phyloP scores from a whole-genome alignment of 2,329 filamentous ascomycete genomes.

The Trichoderma arundinaceum region DNA sequence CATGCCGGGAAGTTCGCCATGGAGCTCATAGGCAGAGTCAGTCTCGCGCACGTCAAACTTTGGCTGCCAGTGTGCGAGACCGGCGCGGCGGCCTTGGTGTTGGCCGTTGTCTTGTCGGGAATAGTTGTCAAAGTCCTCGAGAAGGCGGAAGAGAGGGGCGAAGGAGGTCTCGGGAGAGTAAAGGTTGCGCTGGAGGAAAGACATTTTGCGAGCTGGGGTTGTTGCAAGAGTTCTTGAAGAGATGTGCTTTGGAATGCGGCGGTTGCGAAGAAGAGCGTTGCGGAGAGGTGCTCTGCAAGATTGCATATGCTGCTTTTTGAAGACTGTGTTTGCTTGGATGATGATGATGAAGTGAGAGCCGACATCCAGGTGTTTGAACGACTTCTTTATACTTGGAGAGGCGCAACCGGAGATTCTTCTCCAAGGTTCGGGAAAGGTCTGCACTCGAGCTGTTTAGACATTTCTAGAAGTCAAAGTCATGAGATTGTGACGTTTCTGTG shows the following conservation, averaged over 20 bases:
- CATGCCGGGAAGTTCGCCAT: conserved; percentile 77
- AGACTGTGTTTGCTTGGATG: background rate
- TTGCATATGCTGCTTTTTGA: conserved; percentile 4
- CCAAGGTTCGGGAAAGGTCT: conserved; percentile 8
- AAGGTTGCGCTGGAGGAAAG: conserved; percentile 56
- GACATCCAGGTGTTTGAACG: background rate
- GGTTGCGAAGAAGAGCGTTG: background rate
- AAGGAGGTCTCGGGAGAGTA: conserved; percentile 53
- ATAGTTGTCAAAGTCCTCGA: conserved; percentile 64
- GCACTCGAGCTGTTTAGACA: background rate
- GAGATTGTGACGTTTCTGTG: background rate
- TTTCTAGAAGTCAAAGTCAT: conserved; percentile 18
- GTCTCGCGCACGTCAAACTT: conserved; percentile 76
- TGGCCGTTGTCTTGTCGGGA: conserved; percentile 41
- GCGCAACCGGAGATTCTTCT: background rate
- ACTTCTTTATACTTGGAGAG: conserved; percentile 23
- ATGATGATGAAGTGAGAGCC: background rate
- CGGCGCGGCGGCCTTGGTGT: conserved; percentile 28
- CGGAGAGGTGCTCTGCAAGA: conserved; percentile 10
- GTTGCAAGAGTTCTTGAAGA: conserved; percentile 6
- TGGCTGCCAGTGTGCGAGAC: conserved; percentile 62
- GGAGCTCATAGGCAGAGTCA: conserved; percentile 69
- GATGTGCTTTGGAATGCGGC: background rate
- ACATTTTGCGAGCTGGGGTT: conserved; percentile 50
- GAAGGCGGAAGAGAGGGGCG: conserved; percentile 61